phyloP scores from a whole-genome alignment of 164 flowering plant species.

The Annona cherimola region DNA sequence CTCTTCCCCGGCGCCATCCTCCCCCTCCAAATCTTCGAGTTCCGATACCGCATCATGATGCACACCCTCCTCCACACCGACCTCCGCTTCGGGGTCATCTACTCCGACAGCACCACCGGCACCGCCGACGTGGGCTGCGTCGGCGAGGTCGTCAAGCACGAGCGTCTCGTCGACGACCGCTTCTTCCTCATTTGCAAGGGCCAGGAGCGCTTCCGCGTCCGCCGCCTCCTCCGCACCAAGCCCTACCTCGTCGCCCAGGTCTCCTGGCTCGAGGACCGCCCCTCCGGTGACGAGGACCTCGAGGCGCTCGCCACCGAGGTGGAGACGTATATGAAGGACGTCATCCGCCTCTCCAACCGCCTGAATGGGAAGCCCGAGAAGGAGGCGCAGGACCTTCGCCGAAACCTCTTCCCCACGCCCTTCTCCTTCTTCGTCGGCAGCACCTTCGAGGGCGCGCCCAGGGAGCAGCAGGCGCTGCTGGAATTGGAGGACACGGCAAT shows the following conservation, averaged over 20 bases:
- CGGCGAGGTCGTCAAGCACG: conserved; percentile 93
- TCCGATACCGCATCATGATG: conserved; percentile 97
- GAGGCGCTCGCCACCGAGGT: conserved; percentile 69
- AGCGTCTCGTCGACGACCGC: conserved; percentile 86
- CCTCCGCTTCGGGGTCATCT: conserved; percentile 90
- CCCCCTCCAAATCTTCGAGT: conserved; percentile 92
- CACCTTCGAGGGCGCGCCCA: conserved; percentile 93
- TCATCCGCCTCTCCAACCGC: conserved; percentile 76
- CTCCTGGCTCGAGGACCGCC: conserved; percentile 85
- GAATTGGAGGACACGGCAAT: conserved; percentile 86
- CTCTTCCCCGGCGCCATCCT: conserved; percentile 95
- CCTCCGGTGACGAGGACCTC: conserved; percentile 54
- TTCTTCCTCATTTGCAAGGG: conserved; percentile 96
- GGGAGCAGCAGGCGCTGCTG: conserved; percentile 94
- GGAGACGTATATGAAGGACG: conserved; percentile 86
- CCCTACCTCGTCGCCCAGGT: conserved; percentile 89
- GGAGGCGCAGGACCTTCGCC: conserved; percentile 67
- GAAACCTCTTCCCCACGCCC: conserved; percentile 87
- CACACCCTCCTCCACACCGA: conserved; percentile 92
- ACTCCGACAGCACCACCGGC: conserved; percentile 68
- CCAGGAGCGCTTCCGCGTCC: conserved; percentile 82
- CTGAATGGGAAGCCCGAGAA: conserved; percentile 89
- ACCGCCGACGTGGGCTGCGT: conserved; percentile 91
- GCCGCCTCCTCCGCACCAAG: conserved; percentile 55
- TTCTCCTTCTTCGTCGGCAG: conserved; percentile 96